Evolutionary conservation across 768 basidiomycete genomes (phyloP).

Genomic region (Pleurotus cornucopiae): DNA sequence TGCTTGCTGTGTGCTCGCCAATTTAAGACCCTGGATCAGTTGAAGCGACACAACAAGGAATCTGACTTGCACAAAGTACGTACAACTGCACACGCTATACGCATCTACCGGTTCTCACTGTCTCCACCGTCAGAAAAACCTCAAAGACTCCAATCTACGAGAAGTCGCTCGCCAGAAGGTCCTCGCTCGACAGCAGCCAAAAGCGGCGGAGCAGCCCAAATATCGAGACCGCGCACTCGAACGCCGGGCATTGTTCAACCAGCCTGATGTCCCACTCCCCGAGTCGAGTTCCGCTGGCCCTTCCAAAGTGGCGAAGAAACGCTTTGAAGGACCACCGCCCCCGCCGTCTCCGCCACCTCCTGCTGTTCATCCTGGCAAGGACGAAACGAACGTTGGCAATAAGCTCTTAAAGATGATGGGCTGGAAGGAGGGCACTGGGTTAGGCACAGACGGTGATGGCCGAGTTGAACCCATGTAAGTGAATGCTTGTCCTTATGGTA

Average conservation of each 20-base stretch:
- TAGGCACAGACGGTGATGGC: conserved; percentile 81
- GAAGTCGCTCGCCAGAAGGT: conserved; percentile 73
- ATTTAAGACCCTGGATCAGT: conserved; percentile 83
- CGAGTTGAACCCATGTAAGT: conserved; percentile 84
- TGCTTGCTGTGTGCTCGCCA: conserved; percentile 92
- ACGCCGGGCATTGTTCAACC: conserved; percentile 85
- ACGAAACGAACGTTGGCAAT: conserved; percentile 86
- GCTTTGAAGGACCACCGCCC: conserved; percentile 57
- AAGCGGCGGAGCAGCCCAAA: conserved; percentile 55
- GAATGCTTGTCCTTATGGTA: background rate
- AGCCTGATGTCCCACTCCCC: conserved; percentile 78
- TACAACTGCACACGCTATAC: conserved; percentile 31
- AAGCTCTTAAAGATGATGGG: conserved; percentile 97
- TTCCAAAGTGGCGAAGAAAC: conserved; percentile 29
- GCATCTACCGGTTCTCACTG: background rate
- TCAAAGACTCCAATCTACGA: conserved; percentile 65
- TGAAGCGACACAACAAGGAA: conserved; percentile 87
- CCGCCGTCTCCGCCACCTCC: conserved; percentile 62
- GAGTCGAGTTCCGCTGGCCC: conserved; percentile 30
- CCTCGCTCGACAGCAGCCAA: conserved; percentile 32
- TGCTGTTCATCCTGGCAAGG: conserved; percentile 67
- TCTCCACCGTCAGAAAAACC: conserved; percentile 70
- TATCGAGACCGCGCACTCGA: conserved; percentile 96
- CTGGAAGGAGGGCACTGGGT: conserved; percentile 86
- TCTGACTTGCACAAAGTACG: conserved; percentile 94